Evolutionary conservation across 805 yeast species (phyloP), one percentile per base, ranked within the genome.

Genomic region (Starmera quercuum): DNA sequence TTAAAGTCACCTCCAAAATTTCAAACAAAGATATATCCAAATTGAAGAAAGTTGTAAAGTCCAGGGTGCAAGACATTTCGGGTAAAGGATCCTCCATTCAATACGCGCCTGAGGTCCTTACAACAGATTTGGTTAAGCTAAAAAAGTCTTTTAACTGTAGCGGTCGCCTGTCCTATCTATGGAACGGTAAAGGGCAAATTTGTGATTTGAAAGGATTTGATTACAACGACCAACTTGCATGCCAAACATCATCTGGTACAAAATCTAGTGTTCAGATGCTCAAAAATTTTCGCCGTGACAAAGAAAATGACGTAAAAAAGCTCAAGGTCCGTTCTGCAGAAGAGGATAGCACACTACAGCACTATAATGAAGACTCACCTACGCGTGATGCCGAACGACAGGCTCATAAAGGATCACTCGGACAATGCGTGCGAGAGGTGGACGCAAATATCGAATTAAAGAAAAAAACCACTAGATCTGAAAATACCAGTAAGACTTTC

Each of bases 31-130:
- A 68, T 43, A 53, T 64, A 26, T 62, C 67, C 35, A 74, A 75
- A 34, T 53, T 79, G 31, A 77, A 78, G 29, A 76, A 73, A 41
- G 85, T 73, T 21, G 83, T 84, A 23, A 83, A 81, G 46, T 69
- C 75, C 14, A 78, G 87, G 0, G 83, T 83, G 17, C 83, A 78
- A 46, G 92, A 84, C 49, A 65, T 73, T 6, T 61, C 68, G 23
- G 65, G 70, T 16, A 60, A 58, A 35, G 56, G 59, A 6, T 53
- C 57, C 23, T 56, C 59, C 4, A 46, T 51, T 31, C 55, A 53
- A 28, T 35, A 50, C n/a, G 53, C 66, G 0, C 56, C 53, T 30
- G 66, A 61, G 20, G 57, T 64, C 1, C 35, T 66, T 12, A 64
- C 70, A 0, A 47, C 61, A 2, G 66, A 65, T 36, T 41, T 66